Evolutionary conservation across 2,329 filamentous ascomycete genomes (phyloP), one percentile per base, ranked within the genome.

Genomic region (Ceratocystis alfenasii): DNA sequence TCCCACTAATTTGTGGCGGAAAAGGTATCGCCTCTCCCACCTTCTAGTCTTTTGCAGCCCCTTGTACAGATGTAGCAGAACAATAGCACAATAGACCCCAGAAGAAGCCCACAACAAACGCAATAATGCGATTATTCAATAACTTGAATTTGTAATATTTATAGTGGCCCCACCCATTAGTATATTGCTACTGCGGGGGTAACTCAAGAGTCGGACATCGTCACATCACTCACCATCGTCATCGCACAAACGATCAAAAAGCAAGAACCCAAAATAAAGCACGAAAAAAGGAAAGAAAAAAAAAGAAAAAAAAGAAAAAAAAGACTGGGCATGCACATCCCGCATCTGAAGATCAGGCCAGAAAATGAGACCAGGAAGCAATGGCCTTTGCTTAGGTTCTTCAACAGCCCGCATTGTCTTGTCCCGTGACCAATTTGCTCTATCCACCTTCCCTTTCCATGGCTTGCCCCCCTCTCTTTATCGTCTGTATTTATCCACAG

Each of bases 321-420:
- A 55, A 12, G 1, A 8, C 28, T 5, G 4, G 15, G 20, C 22
- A 17, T 59, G 55, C n/a, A 59, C 28, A 10, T 59, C 28, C 55
- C 17, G 3, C 25, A n/a, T 30, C 28, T 30, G 28, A 59, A 59
- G 55, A 59, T 59, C 12, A 59, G 28, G 10, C 55, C 55, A 59
- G 55, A 36, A 59, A 59, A 59, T 59, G 28, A 7, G 55, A 59
- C n/a, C 55, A 59, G 55, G 33, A 30, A 20, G 15, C 55, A 59
- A 36, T 36, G 28, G 7, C 55, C 53, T 57, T 41, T 6, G 22
- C 15, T n/a, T 17, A 33, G 25, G 53, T 30, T 41, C 7, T 30
- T 57, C 22, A 57, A 15, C 53, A 57, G 22, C 46, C 46, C 6
- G n/a, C 46, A 15, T 30, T 12, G 20, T 28, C 22, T 28, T 17